Percentiles rank a stretch among this genome's conserved stretches.
These are phyloP conservation scores for Cetraspora pellucida DNA, from an alignment of 192 early-diverging fungal genomes.

Conservation along the genomic window DNA sequence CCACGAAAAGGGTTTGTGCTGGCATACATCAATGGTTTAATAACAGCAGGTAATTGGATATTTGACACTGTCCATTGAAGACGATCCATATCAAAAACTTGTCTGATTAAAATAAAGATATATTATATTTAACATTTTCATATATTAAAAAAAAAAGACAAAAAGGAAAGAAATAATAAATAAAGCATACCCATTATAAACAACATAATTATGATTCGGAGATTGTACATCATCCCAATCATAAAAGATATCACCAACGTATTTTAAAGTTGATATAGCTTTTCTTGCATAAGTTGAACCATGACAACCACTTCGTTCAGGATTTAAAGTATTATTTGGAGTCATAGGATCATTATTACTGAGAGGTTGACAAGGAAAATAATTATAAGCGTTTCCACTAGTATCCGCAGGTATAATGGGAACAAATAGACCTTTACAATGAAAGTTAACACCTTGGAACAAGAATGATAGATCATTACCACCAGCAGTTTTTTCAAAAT, in stretches of 20 bases:
- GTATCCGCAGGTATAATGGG: slow-evolving; percentile 26
- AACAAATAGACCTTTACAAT: slow-evolving; percentile 63
- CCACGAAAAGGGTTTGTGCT: slow-evolving; percentile 39
- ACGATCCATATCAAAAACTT: slow-evolving; percentile 71
- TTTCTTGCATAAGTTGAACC: slow-evolving; percentile 45
- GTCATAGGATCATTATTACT: slow-evolving; percentile 45
- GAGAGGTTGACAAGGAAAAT: slow-evolving; percentile 72
- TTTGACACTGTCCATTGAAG: slow-evolving; percentile 55
- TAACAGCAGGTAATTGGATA: slow-evolving; percentile 37
- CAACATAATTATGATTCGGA: slow-evolving; percentile 57
- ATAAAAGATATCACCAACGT: slow-evolving; percentile 67
- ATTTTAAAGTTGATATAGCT: slow-evolving; percentile 38
- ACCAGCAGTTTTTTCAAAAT: slow-evolving; percentile 41
- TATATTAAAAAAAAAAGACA: not conserved
- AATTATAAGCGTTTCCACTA: slow-evolving; percentile 51
- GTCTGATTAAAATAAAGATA: slow-evolving; percentile 34
- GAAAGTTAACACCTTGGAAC: slow-evolving; percentile 74
- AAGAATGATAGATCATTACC: slow-evolving; percentile 74
- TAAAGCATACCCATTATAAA: slow-evolving; percentile 66
- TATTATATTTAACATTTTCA: not conserved
- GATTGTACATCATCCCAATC: slow-evolving; percentile 66
- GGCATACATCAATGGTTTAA: slow-evolving; percentile 40
- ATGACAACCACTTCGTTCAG: slow-evolving; percentile 64
- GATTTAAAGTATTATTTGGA: slow-evolving; percentile 48
- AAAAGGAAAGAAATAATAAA: slow-evolving; percentile 7